A percentile compares a stretch with the other conserved stretches of the same genome.
Evolutionary conservation across 495 filamentous ascomycete genomes (phyloP).

Genomic region (Aspergillus baeticus): DNA sequence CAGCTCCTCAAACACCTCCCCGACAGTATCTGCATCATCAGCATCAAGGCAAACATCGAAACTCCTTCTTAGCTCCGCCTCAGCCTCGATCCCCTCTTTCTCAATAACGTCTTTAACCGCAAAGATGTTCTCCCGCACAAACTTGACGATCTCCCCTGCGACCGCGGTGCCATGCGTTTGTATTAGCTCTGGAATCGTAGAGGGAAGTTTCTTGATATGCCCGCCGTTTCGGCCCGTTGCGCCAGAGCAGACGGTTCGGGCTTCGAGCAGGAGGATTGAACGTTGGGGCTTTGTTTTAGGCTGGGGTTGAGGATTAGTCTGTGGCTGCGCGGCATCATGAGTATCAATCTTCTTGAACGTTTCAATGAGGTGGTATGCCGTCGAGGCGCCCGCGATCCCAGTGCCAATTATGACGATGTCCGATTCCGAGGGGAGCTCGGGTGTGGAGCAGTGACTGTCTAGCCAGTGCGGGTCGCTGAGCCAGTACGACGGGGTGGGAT

Average conservation of each 20-base stretch:
- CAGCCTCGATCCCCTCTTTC: constrained; percentile 39
- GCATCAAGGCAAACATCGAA: constrained; percentile 38
- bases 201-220: constrained; percentile 32
- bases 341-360: too few species aligned
- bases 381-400: constrained; percentile 64
- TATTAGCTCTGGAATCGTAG: constrained; percentile 19
- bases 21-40: constrained; percentile 27
- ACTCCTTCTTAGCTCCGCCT: constrained; percentile 36
- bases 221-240: constrained; percentile 42
- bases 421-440: constrained; percentile 44
- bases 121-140: constrained; percentile 29
- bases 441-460: constrained; percentile 47
- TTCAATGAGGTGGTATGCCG: constrained; percentile 59
- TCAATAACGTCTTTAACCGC: constrained; percentile 33
- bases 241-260: constrained; percentile 37
- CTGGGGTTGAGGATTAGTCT: too few species aligned
- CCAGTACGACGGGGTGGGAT: constrained; percentile 67
- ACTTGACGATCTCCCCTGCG: constrained; percentile 25
- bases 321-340: too few species aligned
- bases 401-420: constrained; percentile 70
- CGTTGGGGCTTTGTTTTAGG: neutral
- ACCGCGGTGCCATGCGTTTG: constrained; percentile 8
- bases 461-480: constrained; percentile 53
- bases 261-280: constrained; percentile 36
- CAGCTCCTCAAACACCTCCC: neutral